Conservation (phyloP, 2,329 filamentous ascomycete species). For the Iodosphaeria phyllophila region DNA sequence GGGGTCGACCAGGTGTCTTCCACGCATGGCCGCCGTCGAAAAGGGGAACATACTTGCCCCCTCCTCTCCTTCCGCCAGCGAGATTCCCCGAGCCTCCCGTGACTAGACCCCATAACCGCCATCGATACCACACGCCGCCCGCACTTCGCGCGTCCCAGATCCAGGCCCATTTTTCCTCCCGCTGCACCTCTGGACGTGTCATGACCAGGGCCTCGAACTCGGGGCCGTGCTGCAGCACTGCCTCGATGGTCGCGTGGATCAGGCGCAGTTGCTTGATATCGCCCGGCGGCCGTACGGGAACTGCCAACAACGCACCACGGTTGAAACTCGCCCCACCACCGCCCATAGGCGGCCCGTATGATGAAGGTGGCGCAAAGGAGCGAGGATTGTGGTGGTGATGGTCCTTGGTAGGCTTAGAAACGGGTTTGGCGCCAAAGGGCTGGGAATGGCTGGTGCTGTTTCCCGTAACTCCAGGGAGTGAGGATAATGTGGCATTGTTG, state of each 20-base stretch:
- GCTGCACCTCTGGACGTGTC: constrained; percentile 66
- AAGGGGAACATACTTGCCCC: constrained; percentile 40
- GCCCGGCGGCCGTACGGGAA: constrained; percentile 55
- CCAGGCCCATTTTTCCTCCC: constrained; percentile 84
- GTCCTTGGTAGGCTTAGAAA: constrained; percentile 24
- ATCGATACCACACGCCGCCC: constrained; percentile 81
- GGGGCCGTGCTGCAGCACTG: constrained; percentile 58
- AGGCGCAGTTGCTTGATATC: constrained; percentile 64
- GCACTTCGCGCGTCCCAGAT: constrained; percentile 69
- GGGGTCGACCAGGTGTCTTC: constrained; percentile 51
- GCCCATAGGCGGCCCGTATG: constrained; percentile 41
- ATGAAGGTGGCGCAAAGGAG: constrained; percentile 60
- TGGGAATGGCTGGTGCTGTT: constrained; percentile 35
- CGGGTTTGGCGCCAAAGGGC: constrained; percentile 61
- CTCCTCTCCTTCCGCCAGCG: constrained; percentile 17
- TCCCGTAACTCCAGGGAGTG: constrained; percentile 8
- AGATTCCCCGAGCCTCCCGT: constrained; percentile 25
- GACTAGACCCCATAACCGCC: constrained; percentile 76
- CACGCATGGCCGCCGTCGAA: constrained; percentile 67
- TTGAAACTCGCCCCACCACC: constrained; percentile 21
- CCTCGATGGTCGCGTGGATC: constrained; percentile 77
- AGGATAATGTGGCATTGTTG: constrained; percentile 13
- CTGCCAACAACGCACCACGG: constrained; percentile 35
- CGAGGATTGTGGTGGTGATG: constrained; percentile 26
- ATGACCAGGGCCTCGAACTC: constrained; percentile 88